A percentile compares a stretch with the other conserved stretches of the same genome.
These are phyloP conservation scores for Rhizophora apiculata DNA, from an alignment of 345 rosid genomes.

Conservation along the genomic window DNA sequence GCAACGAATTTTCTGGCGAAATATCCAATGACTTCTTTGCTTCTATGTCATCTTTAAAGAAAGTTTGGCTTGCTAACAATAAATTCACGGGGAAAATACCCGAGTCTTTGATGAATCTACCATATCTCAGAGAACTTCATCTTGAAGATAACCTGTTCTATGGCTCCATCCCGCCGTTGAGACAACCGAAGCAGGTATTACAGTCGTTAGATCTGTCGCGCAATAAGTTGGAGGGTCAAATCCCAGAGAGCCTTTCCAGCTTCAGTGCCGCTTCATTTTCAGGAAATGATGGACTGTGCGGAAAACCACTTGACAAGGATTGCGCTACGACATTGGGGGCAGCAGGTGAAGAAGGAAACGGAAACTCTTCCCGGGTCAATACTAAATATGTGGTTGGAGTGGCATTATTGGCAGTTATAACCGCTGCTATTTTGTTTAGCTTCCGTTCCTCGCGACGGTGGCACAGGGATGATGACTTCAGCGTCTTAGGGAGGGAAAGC, in stretches of 20 bases:
- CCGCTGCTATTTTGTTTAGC: not conserved
- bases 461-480: constrained; percentile 38
- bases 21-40: constrained; percentile 19
- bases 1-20: constrained; percentile 22
- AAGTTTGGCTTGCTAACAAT: constrained; percentile 26
- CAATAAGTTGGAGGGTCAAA: constrained; percentile 60
- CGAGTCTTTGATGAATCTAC: constrained; percentile 24
- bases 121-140: constrained; percentile 56
- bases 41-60: constrained; percentile 30
- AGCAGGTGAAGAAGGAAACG: not conserved
- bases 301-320: constrained; percentile 28
- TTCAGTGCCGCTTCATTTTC: constrained; percentile 31
- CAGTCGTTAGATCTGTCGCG: constrained; percentile 43
- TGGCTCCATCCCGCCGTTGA: constrained; percentile 51
- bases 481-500: constrained; percentile 45
- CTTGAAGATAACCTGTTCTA: constrained; percentile 60
- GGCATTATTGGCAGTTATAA: constrained; percentile 1
- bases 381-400: constrained; percentile 6
- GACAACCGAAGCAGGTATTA: constrained; percentile 10
- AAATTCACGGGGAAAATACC: constrained; percentile 26
- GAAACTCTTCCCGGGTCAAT: not conserved
- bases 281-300: constrained; percentile 53
- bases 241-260: constrained; percentile 39
- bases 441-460: constrained; percentile 6
- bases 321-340: constrained; percentile 28